These are phyloP conservation scores for Solidago caesia DNA, from an alignment of 129 eudicot species.

Conservation along the genomic window DNA sequence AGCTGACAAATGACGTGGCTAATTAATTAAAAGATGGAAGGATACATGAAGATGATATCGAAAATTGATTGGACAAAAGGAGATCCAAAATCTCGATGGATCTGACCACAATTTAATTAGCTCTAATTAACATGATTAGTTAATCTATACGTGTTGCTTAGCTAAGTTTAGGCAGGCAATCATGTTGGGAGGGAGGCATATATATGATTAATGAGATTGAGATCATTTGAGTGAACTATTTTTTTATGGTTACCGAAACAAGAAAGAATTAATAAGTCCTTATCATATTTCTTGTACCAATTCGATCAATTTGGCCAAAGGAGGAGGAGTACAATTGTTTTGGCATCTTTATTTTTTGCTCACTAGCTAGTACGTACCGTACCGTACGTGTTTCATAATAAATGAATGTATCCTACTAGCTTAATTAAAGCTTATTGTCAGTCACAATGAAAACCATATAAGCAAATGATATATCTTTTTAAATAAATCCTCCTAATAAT, in stretches of 20 bases:
- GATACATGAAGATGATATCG: not conserved
- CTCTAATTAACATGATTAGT: constrained; percentile 39
- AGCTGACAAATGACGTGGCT: too few species aligned
- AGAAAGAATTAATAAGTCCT: constrained; percentile 26
- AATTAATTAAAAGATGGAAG: constrained; percentile 10
- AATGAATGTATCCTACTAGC: too few species aligned
- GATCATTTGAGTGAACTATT: constrained; percentile 17
- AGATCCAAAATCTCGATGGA: constrained; percentile 11
- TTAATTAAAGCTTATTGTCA: too few species aligned
- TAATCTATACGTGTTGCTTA: constrained; percentile 33
- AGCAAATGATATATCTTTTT: too few species aligned
- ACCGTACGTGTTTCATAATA: too few species aligned
- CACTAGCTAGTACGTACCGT: too few species aligned
- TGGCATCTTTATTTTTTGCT: too few species aligned
- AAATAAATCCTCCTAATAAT: too few species aligned
- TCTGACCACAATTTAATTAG: constrained; percentile 29
- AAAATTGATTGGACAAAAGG: constrained; percentile 25
- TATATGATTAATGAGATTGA: constrained; percentile 31
- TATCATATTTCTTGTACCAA: constrained; percentile 16
- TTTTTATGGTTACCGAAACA: constrained; percentile 23
- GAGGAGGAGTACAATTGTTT: not conserved
- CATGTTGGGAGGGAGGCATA: constrained; percentile 27
- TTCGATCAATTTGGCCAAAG: constrained; percentile 19
- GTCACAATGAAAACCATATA: too few species aligned
- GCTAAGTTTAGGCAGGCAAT: constrained; percentile 36